A percentile compares a stretch with the other conserved stretches of the same genome.
phyloP scores from a whole-genome alignment of 2,329 filamentous ascomycete genomes.

The Phyllosticta citribraziliensis region DNA sequence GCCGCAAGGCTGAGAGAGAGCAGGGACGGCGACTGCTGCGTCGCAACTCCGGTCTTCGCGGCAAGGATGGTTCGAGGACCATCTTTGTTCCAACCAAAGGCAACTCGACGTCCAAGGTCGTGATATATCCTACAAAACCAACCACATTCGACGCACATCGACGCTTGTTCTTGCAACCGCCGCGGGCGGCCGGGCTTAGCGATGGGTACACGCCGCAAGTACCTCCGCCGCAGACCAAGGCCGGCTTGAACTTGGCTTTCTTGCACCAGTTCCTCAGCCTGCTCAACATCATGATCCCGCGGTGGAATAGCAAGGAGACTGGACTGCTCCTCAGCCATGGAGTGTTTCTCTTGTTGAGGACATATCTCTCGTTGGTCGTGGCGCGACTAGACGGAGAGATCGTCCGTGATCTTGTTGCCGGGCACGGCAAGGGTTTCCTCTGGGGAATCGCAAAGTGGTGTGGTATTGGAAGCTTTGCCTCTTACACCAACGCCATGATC shows the following conservation, averaged over 20 bases:
- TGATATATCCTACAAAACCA: conserved; percentile 79
- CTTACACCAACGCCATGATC: conserved; percentile 98
- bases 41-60: conserved; percentile 83
- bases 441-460: conserved; percentile 93
- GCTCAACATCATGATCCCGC: conserved; percentile 93
- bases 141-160: conserved; percentile 96
- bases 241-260: conserved; percentile 89
- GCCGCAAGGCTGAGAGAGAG: conserved; percentile 65
- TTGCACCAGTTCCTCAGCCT: conserved; percentile 93
- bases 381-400: conserved; percentile 92
- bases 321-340: conserved; percentile 82
- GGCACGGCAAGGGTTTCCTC: conserved; percentile 78
- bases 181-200: conserved; percentile 66
- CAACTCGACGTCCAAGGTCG: conserved; percentile 77
- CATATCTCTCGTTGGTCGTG: conserved; percentile 87
- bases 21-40: conserved; percentile 73
- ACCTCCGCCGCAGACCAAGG: conserved; percentile 82
- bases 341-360: conserved; percentile 80
- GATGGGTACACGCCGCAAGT: conserved; percentile 56
- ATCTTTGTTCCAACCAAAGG: conserved; percentile 86
- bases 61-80: conserved; percentile 88
- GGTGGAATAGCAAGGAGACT: conserved; percentile 93
- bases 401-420: conserved; percentile 89
- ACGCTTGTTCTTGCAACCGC: conserved; percentile 83
- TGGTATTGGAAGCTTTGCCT: conserved; percentile 82